Evolutionary conservation across 1,284 basidiomycete genomes (phyloP).

Genomic region (Puccinia novopanici): DNA sequence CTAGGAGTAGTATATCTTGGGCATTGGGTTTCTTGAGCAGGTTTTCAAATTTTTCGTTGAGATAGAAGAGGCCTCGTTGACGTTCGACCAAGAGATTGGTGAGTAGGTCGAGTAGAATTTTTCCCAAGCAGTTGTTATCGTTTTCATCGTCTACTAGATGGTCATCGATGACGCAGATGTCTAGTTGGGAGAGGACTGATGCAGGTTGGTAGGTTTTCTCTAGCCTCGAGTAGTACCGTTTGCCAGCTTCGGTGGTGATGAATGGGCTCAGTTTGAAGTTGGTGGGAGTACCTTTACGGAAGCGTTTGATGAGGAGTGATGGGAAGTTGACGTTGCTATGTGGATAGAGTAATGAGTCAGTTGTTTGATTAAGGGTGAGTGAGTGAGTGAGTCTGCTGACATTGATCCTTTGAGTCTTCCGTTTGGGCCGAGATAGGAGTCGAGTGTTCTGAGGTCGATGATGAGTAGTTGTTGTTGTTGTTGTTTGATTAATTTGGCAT

Average conservation of each 20-base stretch:
- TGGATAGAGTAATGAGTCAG: constrained; percentile 60
- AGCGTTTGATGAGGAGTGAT: constrained; percentile 55
- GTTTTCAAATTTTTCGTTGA: constrained; percentile 6
- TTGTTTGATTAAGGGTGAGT: background rate
- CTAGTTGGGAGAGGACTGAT: constrained; percentile 26
- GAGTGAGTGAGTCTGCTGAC: too few relatives aligned
- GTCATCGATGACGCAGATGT: constrained; percentile 50
- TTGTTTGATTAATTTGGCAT: constrained; percentile 74
- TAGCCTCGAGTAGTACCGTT: constrained; percentile 46
- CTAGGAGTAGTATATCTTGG: constrained; percentile 16
- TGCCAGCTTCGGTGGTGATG: constrained; percentile 55
- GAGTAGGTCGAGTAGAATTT: constrained; percentile 31
- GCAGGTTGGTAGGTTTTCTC: constrained; percentile 6
- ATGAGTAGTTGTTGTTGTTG: constrained; percentile 2
- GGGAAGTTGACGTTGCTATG: constrained; percentile 54
- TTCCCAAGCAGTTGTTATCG: constrained; percentile 9
- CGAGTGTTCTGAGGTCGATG: constrained; percentile 40
- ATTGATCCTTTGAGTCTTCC: constrained; percentile 47
- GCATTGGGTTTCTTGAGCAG: constrained; percentile 7
- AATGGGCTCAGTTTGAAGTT: constrained; percentile 54
- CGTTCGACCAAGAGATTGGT: constrained; percentile 4
- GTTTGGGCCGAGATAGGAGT: constrained; percentile 37
- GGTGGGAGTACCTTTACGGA: constrained; percentile 52
- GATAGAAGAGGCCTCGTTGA: constrained; percentile 31
- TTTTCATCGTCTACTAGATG: background rate